A percentile compares a stretch with the other conserved stretches of the same genome.
These are phyloP conservation scores for Excoecaria cochinchinensis DNA, from an alignment of 345 rosid genomes.

Conservation along the genomic window DNA sequence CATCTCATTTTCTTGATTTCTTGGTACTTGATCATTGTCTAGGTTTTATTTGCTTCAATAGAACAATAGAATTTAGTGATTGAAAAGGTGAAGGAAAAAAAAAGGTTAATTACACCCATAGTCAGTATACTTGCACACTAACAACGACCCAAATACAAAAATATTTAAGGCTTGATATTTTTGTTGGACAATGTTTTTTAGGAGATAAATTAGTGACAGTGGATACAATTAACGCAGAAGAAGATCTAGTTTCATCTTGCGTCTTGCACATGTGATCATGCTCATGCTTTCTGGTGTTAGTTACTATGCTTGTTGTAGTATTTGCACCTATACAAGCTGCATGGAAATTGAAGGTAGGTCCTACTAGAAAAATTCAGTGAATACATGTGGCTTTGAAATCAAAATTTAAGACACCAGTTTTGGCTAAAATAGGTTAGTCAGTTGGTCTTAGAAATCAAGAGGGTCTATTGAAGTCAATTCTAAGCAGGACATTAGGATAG, in stretches of 20 bases:
- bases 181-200: no score
- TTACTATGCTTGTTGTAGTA: neutral
- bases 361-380: neutral
- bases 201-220: no score
- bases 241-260: neutral
- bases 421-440: neutral
- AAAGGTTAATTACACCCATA: neutral
- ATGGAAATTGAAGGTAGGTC: neutral
- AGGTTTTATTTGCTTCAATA: neutral
- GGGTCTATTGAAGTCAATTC: neutral
- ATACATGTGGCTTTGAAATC: neutral
- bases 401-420: neutral
- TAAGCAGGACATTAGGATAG: neutral
- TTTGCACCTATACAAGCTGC: neutral
- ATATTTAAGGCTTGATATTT: no score
- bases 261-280: neutral
- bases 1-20: neutral
- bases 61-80: neutral
- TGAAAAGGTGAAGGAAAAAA: neutral
- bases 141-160: no score
- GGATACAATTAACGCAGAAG: neutral
- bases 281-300: neutral
- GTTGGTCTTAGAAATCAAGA: neutral
- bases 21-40: neutral
- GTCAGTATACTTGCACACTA: no score